Evolutionary conservation across 2,329 filamentous ascomycete species (phyloP).

Genomic region (Diplodia sapinea): DNA sequence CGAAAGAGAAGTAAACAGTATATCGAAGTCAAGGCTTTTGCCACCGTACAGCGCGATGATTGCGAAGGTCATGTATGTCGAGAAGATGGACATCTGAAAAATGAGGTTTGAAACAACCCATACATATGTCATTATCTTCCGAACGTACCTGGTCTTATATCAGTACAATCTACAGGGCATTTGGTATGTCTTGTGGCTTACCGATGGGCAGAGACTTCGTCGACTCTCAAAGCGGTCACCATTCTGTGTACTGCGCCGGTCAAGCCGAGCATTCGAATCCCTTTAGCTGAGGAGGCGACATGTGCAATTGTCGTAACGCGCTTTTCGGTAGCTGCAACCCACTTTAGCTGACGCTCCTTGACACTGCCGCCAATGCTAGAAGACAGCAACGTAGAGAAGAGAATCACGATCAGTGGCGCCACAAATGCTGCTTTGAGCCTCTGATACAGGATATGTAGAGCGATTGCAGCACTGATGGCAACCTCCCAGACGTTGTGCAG

Average conservation of each 20-base stretch:
- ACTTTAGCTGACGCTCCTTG: conserved; percentile 35
- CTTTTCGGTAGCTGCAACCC: conserved; percentile 37
- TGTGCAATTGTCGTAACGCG: conserved; percentile 38
- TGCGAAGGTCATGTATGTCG: conserved; percentile 37
- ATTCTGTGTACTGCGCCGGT: conserved; percentile 34
- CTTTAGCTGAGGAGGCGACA: conserved; percentile 37
- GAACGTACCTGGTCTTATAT: conserved; percentile 24
- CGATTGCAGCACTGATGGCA: conserved; percentile 34
- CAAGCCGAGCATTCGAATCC: conserved; percentile 39
- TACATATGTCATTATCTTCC: conserved; percentile 34
- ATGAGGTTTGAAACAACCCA: conserved; percentile 37
- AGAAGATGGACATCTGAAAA: conserved; percentile 36
- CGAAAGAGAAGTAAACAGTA: conserved; percentile 39
- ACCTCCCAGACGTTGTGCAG: conserved; percentile 40
- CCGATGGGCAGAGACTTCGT: conserved; percentile 35
- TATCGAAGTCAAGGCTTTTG: conserved; percentile 34
- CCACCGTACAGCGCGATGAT: conserved; percentile 35
- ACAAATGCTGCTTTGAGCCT: conserved; percentile 39
- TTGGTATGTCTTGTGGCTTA: neutral
- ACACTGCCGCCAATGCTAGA: conserved; percentile 35
- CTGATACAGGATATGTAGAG: conserved; percentile 39
- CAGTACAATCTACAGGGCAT: neutral
- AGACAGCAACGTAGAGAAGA: conserved; percentile 32
- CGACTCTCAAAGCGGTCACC: conserved; percentile 35
- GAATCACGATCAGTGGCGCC: conserved; percentile 36